phyloP scores from a whole-genome alignment of 2,329 filamentous ascomycete species.

The Blastomyces parvus region DNA sequence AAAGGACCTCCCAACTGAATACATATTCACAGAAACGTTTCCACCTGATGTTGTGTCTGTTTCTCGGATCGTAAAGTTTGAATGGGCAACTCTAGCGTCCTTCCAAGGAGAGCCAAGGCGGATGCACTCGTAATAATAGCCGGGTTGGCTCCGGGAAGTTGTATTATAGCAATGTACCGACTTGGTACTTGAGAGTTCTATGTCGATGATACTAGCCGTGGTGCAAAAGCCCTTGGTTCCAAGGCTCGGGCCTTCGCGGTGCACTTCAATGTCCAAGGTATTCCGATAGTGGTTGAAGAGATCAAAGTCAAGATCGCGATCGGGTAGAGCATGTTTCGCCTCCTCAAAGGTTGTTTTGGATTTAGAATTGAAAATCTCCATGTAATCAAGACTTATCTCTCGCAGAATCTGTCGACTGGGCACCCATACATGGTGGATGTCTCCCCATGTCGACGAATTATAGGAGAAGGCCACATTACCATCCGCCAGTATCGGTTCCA shows the following conservation, averaged over 20 bases:
- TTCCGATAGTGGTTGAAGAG: neutral
- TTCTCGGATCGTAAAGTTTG: too few species aligned
- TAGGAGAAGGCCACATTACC: neutral
- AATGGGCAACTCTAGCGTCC: too few species aligned
- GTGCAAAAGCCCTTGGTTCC: neutral
- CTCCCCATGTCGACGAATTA: neutral
- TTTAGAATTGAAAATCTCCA: neutral
- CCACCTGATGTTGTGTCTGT: too few species aligned
- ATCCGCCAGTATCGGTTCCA: neutral
- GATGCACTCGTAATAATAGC: neutral
- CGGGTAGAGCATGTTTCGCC: neutral
- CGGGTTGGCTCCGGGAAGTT: neutral
- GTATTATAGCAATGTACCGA: neutral
- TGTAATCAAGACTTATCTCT: neutral
- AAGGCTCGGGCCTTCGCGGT: neutral
- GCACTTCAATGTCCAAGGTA: neutral
- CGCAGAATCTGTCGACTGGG: neutral
- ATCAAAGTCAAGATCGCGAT: neutral
- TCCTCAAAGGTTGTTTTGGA: neutral
- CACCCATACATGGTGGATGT: neutral
- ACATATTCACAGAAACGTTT: too few species aligned
- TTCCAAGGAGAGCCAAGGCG: neutral
- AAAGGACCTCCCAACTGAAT: too few species aligned
- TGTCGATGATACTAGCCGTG: neutral
- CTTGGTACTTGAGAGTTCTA: neutral